Evolutionary conservation across 768 basidiomycete species (phyloP).

Genomic region (Kwoniella sp.): DNA sequence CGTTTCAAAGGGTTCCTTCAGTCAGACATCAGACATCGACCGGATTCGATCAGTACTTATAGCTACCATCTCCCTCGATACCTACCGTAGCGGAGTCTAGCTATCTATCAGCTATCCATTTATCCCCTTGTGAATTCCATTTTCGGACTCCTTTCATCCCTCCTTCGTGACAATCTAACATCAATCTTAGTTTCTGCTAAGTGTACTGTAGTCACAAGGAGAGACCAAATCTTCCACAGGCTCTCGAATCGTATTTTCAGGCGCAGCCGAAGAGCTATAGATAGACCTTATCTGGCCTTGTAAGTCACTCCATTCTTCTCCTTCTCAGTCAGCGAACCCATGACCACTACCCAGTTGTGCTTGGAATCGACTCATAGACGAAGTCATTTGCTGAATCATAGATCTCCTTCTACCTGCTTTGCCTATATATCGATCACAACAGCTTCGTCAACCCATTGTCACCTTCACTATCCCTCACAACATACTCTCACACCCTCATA

Average conservation of each 20-base stretch:
- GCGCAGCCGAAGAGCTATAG: no score
- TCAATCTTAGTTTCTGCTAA: neutral
- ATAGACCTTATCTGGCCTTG: neutral
- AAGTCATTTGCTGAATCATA: no score
- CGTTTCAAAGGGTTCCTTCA: neutral
- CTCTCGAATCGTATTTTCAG: no score
- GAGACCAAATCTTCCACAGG: no score
- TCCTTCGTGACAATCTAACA: neutral
- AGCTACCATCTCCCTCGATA: no score
- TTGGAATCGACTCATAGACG: no score
- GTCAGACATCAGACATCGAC: neutral
- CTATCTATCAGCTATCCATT: neutral
- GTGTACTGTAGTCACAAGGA: no score
- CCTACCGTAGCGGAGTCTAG: no score
- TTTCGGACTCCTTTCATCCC: slow-evolving; percentile 1
- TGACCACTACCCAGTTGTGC: no score
- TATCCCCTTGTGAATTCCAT: neutral
- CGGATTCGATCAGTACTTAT: neutral
- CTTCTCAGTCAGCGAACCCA: neutral
- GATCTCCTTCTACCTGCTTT: no score
- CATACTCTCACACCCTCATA: neutral
- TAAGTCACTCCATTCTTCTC: neutral
- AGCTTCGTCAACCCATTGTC: no score
- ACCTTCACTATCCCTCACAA: neutral
- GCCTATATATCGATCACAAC: no score